These are phyloP conservation scores for Senna tora DNA, from an alignment of 306 rosid species.

Conservation along the genomic window DNA sequence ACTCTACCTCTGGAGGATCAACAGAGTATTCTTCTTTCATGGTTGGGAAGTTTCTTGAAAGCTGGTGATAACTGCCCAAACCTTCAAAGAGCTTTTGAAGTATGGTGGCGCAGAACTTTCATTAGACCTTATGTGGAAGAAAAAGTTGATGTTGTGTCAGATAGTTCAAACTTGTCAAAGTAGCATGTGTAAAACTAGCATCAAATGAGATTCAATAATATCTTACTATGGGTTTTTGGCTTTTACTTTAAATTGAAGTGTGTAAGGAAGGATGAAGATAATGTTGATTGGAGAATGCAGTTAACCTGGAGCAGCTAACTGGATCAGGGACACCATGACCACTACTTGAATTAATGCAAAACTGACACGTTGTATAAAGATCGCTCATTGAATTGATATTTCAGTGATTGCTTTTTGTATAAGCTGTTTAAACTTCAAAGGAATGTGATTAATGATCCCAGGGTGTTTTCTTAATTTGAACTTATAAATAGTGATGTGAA, in stretches of 20 bases:
- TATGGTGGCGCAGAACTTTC: slow-evolving; percentile 96
- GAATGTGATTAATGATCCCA: slow-evolving; percentile 17
- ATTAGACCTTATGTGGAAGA: slow-evolving; percentile 65
- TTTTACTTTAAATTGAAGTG: slow-evolving; percentile 10
- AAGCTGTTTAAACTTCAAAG: slow-evolving; percentile 34
- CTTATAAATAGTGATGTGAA: not conserved
- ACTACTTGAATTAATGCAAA: slow-evolving; percentile 20
- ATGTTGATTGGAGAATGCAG: slow-evolving; percentile 26
- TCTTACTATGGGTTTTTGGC: slow-evolving; percentile 13
- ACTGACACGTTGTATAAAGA: slow-evolving; percentile 23
- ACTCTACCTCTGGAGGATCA: slow-evolving; percentile 93
- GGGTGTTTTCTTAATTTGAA: slow-evolving; percentile 28
- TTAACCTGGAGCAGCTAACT: slow-evolving; percentile 31
- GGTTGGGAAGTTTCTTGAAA: slow-evolving; percentile 84
- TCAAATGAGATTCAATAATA: slow-evolving; percentile 19
- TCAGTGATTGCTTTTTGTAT: slow-evolving; percentile 5
- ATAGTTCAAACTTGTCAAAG: slow-evolving; percentile 48
- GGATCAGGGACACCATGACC: slow-evolving; percentile 7
- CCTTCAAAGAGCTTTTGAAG: slow-evolving; percentile 92
- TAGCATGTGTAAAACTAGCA: slow-evolving; percentile 26
- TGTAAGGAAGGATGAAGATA: slow-evolving; percentile 29
- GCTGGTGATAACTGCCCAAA: slow-evolving; percentile 90
- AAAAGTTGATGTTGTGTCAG: slow-evolving; percentile 56
- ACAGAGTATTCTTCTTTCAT: slow-evolving; percentile 80
- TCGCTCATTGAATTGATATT: slow-evolving; percentile 32